Conservation (phyloP, 352 stramenopile genomes). For the Phytophthora brassicae region DNA sequence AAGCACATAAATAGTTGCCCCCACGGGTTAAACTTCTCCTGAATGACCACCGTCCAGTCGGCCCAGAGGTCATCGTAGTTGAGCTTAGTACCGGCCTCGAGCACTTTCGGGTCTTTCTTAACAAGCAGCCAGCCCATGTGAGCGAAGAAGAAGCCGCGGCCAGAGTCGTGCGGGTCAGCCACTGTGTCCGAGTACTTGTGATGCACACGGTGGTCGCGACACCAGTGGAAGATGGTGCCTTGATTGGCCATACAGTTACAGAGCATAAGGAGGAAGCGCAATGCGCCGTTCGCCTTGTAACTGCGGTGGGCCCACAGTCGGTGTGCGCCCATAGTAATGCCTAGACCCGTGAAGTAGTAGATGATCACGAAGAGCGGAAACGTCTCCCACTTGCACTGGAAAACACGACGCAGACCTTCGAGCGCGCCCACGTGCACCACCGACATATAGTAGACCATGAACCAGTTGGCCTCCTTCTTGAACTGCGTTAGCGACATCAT, state of each 20-base stretch:
- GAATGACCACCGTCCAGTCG: slow-evolving; percentile 94
- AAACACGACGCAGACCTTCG: slow-evolving; percentile 84
- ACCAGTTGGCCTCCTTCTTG: slow-evolving; percentile 94
- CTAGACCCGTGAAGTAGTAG: slow-evolving; percentile 95
- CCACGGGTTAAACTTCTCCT: slow-evolving; percentile 97
- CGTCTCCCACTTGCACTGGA: slow-evolving; percentile 84
- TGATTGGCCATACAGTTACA: slow-evolving; percentile 98
- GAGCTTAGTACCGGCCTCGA: slow-evolving; percentile 91
- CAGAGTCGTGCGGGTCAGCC: slow-evolving; percentile 95
- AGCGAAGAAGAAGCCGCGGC: slow-evolving; percentile 98
- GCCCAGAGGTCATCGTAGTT: slow-evolving; percentile 97
- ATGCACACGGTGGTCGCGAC: slow-evolving; percentile 97
- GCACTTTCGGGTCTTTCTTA: slow-evolving; percentile 95
- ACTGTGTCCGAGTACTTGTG: slow-evolving; percentile 98
- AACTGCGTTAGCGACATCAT: slow-evolving; percentile 69
- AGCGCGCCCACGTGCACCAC: slow-evolving; percentile 93
- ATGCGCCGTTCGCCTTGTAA: slow-evolving; percentile 92
- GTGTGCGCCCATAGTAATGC: slow-evolving; percentile 98
- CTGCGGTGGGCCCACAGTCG: slow-evolving; percentile 96
- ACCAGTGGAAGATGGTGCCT: slow-evolving; percentile 98
- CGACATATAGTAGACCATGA: slow-evolving; percentile 97
- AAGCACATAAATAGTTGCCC: slow-evolving; percentile 98
- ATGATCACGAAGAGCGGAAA: slow-evolving; percentile 89
- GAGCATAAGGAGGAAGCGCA: slow-evolving; percentile 97
- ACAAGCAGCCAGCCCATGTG: slow-evolving; percentile 99